Percentiles rank a stretch among this genome's conserved stretches.
Conservation (phyloP, 225 moss, liverwort and hornwort species). For the Marchantia polymorpha region DNA sequence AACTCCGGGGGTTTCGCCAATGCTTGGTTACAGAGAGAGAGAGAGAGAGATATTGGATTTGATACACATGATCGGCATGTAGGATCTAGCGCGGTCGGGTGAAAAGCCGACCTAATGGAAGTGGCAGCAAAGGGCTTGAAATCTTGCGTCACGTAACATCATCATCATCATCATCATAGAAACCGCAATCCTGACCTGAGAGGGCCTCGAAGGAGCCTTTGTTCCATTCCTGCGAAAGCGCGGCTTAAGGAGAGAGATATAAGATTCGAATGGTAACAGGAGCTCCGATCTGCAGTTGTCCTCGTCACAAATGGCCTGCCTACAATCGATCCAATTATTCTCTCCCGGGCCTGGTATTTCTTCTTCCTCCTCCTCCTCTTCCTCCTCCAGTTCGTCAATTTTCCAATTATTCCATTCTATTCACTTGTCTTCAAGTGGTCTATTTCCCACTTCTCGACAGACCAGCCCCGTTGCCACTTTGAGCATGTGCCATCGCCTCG, state of each 20-base stretch:
- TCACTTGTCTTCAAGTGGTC: conserved; percentile 5
- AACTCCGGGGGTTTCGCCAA: too few species aligned
- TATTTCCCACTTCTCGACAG: conserved; percentile 1
- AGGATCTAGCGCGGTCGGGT: too few species aligned
- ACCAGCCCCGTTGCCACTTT: background rate
- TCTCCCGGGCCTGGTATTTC: background rate
- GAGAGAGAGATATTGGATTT: too few species aligned
- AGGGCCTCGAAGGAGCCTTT: background rate
- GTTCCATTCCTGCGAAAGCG: background rate
- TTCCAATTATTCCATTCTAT: background rate
- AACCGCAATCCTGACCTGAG: background rate
- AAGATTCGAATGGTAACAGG: background rate
- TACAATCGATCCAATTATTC: background rate
- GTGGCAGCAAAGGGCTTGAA: too few species aligned
- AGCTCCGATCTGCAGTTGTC: too few species aligned
- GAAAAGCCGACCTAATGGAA: too few species aligned
- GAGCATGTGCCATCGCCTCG: too few species aligned
- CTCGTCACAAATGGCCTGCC: background rate
- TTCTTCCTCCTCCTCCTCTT: too few species aligned
- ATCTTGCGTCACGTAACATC: background rate
- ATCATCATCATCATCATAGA: background rate
- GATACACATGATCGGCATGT: too few species aligned
- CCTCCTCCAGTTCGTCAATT: background rate
- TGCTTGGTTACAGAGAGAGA: too few species aligned
- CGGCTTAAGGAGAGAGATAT: background rate